Base-by-base conservation (phyloP, 75 land plant species). In the Cryptomeria japonica region DNA sequence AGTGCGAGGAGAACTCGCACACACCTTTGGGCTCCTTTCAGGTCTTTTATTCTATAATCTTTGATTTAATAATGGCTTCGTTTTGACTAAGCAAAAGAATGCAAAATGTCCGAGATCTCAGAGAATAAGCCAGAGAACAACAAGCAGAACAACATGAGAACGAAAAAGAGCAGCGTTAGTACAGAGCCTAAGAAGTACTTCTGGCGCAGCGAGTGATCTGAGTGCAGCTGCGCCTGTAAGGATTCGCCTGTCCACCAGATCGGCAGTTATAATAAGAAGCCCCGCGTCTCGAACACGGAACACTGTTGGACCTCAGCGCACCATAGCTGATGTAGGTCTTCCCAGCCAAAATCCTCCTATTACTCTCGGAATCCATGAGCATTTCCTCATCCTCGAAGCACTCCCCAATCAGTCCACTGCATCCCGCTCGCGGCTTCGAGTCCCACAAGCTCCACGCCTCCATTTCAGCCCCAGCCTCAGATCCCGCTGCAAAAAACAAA, bases 311-410 rank as follows among this genome's bases (percentile, higher is more conserved):
- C 85, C 47, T 83, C 86, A 93, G 85, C 19, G 93, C 88, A 1
- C 86, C 91, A 44, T 91, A 93, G 89, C 93, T 93, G 34, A 93
- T 93, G 85, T 93, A 93, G 61, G 53, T 87, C 86, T 55, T 89
- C 53, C 61, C 80, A 22, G 68, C 86, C 84, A 93, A 34, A 37
- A 91, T 47, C 75, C 93, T 88, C 55, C 93, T 86, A 56, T 84
- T 89, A 84, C 79, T 85, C 89, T 93, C 94, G 16, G 90, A 76
- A 38, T 83, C 91, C 86, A 93, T 82, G 28, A 44, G 89, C 86
- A 91, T 89, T 91, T 91, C 92, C n/a, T 87, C 92, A 0, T 70
- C 90, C 5, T 12, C 89, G 73, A 90, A 31, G 58, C 91, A 89
- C 88, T 91, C 92, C 25, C n/a, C 70, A 6, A 64, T 64, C 70